A percentile compares a stretch with the other conserved stretches of the same genome.
Conservation (phyloP, 2,329 filamentous ascomycete genomes). For the Colletotrichum melonis region DNA sequence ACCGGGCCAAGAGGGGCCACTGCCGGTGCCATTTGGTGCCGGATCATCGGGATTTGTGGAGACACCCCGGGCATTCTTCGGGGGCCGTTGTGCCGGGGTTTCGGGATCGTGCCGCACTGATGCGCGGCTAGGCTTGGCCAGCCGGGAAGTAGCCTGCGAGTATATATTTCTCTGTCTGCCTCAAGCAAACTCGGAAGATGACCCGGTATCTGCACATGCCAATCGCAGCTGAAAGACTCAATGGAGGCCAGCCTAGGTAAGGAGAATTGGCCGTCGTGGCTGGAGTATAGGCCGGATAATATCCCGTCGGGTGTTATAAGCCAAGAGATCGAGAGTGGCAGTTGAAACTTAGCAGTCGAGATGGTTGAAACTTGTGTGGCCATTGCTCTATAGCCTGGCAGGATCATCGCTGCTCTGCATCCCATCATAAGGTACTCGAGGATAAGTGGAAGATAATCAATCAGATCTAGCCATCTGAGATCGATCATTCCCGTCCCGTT, state of each 20-base stretch:
- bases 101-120: constrained; percentile 2
- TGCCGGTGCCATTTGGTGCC: not conserved
- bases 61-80: not conserved
- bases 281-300: not conserved
- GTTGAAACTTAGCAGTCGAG: not conserved
- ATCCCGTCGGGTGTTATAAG: not conserved
- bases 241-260: not conserved
- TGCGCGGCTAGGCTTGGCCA: not conserved
- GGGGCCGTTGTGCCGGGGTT: not conserved
- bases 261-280: constrained; percentile 9
- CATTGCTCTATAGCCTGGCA: too few relatives aligned
- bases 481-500: not conserved
- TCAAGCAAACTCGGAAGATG: not conserved
- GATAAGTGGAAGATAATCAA: not conserved
- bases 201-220: not conserved
- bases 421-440: too few relatives aligned
- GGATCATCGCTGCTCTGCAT: not conserved
- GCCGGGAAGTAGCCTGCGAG: not conserved
- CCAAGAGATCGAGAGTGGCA: not conserved
- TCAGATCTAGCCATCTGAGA: not conserved
- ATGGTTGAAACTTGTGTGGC: not conserved
- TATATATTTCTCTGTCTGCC: not conserved
- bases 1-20: not conserved
- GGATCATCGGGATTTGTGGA: constrained; percentile 17
- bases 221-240: not conserved